These are phyloP conservation scores for Taphrina deformans DNA, from an alignment of 1,139 yeast genomes.

Conservation along the genomic window DNA sequence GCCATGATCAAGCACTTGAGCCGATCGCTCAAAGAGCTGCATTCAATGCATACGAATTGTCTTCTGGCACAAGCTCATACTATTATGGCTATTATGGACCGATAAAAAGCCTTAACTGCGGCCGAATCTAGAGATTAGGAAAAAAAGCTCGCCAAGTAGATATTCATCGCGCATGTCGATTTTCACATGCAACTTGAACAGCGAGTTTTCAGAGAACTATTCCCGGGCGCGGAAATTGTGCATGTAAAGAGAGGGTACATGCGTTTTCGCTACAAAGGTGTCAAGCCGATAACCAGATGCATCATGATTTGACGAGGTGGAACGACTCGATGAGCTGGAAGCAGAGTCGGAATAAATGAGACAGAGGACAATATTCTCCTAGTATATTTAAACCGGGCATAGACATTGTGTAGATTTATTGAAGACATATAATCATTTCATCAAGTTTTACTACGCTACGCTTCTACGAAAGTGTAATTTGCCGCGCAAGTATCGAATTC, in stretches of 20 bases:
- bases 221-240: not conserved
- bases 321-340: not conserved
- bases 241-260: not conserved
- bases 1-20: not conserved
- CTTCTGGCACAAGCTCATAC: not conserved
- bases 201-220: not conserved
- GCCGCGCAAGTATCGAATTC: conserved; percentile 60
- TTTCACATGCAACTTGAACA: not conserved
- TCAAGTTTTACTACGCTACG: not conserved
- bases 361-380: no score
- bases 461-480: conserved; percentile 50
- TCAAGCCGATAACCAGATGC: not conserved
- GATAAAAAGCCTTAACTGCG: not conserved
- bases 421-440: not conserved
- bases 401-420: no score
- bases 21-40: not conserved
- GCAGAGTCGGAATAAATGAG: not conserved
- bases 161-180: not conserved
- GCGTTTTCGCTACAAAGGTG: conserved; percentile 4
- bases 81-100: not conserved
- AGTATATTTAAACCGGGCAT: no score
- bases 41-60: not conserved
- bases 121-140: not conserved
- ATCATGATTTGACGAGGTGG: not conserved
- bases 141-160: not conserved